A percentile compares a stretch with the other conserved stretches of the same genome.
Conservation (phyloP, 1,284 basidiomycete genomes). For the Cryptococcus wingfieldii region DNA sequence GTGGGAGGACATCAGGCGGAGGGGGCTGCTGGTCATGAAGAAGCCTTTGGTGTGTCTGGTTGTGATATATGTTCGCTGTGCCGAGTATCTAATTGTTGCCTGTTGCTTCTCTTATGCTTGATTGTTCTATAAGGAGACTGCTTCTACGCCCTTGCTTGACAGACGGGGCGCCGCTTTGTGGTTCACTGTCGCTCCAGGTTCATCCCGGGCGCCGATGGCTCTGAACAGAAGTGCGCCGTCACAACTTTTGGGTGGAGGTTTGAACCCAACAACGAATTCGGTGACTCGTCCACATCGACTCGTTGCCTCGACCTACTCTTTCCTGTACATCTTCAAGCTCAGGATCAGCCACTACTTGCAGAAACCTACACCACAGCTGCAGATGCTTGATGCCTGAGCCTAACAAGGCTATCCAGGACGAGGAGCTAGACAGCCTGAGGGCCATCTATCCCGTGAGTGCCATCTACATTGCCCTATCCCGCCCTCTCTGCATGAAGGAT, state of each 20-base stretch:
- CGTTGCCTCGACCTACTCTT: neutral
- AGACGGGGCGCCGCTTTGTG: no score
- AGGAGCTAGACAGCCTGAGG: constrained; percentile 45
- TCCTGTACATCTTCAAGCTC: neutral
- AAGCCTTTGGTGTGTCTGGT: no score
- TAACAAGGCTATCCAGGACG: constrained; percentile 39
- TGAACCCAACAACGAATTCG: constrained; percentile 2
- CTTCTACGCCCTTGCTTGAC: no score
- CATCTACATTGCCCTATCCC: neutral
- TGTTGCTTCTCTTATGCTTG: neutral
- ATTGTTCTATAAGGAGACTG: no score
- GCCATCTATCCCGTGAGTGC: constrained; percentile 38
- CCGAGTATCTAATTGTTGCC: neutral
- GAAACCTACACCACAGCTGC: neutral
- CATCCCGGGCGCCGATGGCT: no score
- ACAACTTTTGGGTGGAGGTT: no score
- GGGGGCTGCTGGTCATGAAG: neutral
- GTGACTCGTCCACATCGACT: neutral
- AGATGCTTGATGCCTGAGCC: constrained; percentile 38
- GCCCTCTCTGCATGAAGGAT: neutral
- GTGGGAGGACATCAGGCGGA: constrained; percentile 4
- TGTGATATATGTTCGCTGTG: neutral
- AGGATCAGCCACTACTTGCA: neutral
- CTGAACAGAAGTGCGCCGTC: no score
- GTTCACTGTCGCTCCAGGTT: no score